Evolutionary conservation across 1,284 basidiomycete genomes (phyloP).

Genomic region (Rhodotorula glutinis): DNA sequence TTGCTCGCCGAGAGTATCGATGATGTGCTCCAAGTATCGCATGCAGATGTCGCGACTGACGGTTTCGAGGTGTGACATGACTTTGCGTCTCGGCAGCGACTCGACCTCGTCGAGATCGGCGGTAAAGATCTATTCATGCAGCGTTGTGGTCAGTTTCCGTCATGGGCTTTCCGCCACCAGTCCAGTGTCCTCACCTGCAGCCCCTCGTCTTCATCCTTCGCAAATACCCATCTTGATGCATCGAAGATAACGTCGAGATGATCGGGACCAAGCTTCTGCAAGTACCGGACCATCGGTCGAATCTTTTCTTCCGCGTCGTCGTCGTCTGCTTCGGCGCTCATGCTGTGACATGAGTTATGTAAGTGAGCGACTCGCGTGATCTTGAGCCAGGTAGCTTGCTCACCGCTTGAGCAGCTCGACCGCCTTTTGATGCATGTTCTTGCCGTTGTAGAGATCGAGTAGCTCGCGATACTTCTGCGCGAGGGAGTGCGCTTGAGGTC

Average conservation of each 20-base stretch:
- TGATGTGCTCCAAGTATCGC: slow-evolving; percentile 82
- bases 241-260: slow-evolving; percentile 75
- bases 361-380: background rate
- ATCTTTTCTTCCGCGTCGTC: slow-evolving; percentile 64
- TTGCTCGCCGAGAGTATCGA: slow-evolving; percentile 68
- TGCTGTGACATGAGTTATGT: slow-evolving; percentile 51
- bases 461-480: slow-evolving; percentile 83
- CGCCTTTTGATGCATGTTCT: slow-evolving; percentile 91
- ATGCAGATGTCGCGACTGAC: slow-evolving; percentile 63
- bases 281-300: slow-evolving; percentile 77
- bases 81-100: slow-evolving; percentile 64
- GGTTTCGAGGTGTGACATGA: slow-evolving; percentile 66
- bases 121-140: slow-evolving; percentile 71
- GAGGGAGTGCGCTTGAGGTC: background rate
- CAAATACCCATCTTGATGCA: slow-evolving; percentile 78
- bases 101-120: slow-evolving; percentile 79
- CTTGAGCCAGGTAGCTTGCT: no score
- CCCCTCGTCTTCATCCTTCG: slow-evolving; percentile 48
- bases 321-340: slow-evolving; percentile 75
- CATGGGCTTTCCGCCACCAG: background rate
- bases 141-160: background rate
- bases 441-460: slow-evolving; percentile 85
- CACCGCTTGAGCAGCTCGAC: slow-evolving; percentile 75
- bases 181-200: slow-evolving; percentile 18
- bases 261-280: slow-evolving; percentile 82